Conservation (phyloP, 2,329 filamentous ascomycete genomes). For the Zasmidium cellare region DNA sequence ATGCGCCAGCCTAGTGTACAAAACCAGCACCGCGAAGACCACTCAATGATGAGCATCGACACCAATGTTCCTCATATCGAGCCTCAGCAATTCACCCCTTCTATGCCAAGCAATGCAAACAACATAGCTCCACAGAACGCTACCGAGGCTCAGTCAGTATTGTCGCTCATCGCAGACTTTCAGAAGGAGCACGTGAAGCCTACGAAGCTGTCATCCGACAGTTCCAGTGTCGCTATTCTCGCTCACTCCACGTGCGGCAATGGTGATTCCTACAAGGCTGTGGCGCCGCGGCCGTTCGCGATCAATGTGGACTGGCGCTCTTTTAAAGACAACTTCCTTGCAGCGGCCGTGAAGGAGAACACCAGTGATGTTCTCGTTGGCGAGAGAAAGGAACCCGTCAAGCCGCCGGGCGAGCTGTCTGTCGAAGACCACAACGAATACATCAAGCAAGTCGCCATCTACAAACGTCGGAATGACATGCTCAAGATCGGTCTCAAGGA, state of each 20-base stretch:
- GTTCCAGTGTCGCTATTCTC: conserved; percentile 31
- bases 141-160: conserved; percentile 17
- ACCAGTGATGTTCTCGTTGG: conserved; percentile 31
- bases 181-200: conserved; percentile 30
- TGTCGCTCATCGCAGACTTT: conserved; percentile 24
- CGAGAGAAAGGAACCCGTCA: conserved; percentile 29
- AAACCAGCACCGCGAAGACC: neutral
- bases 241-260: conserved; percentile 32
- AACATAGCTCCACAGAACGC: conserved; percentile 8
- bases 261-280: conserved; percentile 28
- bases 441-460: conserved; percentile 36
- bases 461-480: conserved; percentile 30
- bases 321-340: conserved; percentile 29
- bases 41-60: conserved; percentile 16
- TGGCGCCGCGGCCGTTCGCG: conserved; percentile 15
- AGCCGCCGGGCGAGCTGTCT: conserved; percentile 20
- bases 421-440: conserved; percentile 36
- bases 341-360: conserved; percentile 33
- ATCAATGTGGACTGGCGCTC: conserved; percentile 28
- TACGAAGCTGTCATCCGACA: conserved; percentile 26
- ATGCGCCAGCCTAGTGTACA: neutral
- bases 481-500: conserved; percentile 27
- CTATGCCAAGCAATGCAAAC: conserved; percentile 3
- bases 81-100: neutral
- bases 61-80: conserved; percentile 7